Evolutionary conservation across 805 yeast genomes (phyloP).

Genomic region (Jamesozyma piceae): DNA sequence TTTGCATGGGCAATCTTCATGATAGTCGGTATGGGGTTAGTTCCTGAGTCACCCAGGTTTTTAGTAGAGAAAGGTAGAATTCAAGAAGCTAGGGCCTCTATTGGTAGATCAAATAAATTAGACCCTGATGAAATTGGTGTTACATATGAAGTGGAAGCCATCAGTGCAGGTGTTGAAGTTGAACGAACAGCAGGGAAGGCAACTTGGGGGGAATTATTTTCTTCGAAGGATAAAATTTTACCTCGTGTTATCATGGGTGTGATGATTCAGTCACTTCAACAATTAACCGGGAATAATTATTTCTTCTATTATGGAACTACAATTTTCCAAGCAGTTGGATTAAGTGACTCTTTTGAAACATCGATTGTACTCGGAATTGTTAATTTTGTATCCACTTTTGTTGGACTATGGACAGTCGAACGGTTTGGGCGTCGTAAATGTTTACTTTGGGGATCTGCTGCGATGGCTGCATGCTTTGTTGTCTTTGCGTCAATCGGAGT

Average conservation of each 20-base stretch:
- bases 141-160: not conserved
- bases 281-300: conserved; percentile 1
- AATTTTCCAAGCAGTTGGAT: not conserved
- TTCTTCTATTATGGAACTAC: conserved; percentile 1
- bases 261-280: conserved; percentile 1
- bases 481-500: not conserved
- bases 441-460: conserved; percentile 2
- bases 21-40: not conserved
- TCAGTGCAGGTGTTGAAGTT: not conserved
- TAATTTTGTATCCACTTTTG: conserved; percentile 1
- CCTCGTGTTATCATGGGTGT: conserved; percentile 2
- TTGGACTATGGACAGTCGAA: conserved; percentile 2
- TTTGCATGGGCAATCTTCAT: conserved; percentile 2
- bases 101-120: conserved; percentile 1
- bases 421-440: conserved; percentile 1
- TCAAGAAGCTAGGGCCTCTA: not conserved
- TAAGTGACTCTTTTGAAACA: conserved; percentile 1
- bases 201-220: not conserved
- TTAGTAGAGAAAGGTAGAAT: not conserved
- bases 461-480: conserved; percentile 1
- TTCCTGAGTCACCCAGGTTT: conserved; percentile 1
- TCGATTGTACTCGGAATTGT: conserved; percentile 1
- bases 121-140: not conserved
- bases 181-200: not conserved
- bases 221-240: not conserved